A percentile compares a stretch with the other conserved stretches of the same genome.
Evolutionary conservation across 192 early-diverging fungal genomes (phyloP).

Genomic region (Spizellomyces punctatus): DNA sequence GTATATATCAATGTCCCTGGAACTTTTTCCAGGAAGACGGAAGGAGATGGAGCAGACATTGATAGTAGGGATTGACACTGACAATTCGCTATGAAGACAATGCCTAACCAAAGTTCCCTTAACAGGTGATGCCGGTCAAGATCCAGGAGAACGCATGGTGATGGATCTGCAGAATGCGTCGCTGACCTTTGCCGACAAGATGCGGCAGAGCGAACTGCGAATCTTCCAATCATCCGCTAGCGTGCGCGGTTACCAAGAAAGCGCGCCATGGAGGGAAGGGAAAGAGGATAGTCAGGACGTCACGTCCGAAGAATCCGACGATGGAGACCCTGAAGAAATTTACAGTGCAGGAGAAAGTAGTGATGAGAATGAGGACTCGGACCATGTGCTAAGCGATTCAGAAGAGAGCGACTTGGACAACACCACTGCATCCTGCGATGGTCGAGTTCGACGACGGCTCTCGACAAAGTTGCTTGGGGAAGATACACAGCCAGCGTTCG

Average conservation of each 20-base stretch:
- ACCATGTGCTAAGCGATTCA: conserved; percentile 38
- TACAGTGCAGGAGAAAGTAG: conserved; percentile 26
- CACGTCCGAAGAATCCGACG: conserved; percentile 67
- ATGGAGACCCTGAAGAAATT: conserved; percentile 5
- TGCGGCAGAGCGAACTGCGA: conserved; percentile 66
- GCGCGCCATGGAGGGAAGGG: conserved; percentile 25
- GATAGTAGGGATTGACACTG: no score
- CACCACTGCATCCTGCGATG: background rate
- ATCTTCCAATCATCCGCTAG: conserved; percentile 70
- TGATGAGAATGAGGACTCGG: conserved; percentile 54
- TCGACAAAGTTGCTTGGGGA: conserved; percentile 6
- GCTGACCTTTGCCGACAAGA: conserved; percentile 72
- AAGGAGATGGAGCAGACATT: conserved; percentile 43
- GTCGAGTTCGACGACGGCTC: background rate
- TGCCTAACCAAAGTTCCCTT: no score
- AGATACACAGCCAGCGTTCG: conserved; percentile 2
- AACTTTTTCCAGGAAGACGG: conserved; percentile 66
- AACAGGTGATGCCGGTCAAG: conserved; percentile 18
- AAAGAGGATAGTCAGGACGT: conserved; percentile 1
- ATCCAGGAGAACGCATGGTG: conserved; percentile 89
- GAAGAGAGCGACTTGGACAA: conserved; percentile 45
- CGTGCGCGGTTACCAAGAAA: conserved; percentile 36
- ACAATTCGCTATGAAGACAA: no score
- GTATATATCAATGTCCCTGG: conserved; percentile 97
- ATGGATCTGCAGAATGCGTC: conserved; percentile 85